Evolutionary conservation across 768 basidiomycete genomes (phyloP).

Genomic region (Multifurca ochricompacta): DNA sequence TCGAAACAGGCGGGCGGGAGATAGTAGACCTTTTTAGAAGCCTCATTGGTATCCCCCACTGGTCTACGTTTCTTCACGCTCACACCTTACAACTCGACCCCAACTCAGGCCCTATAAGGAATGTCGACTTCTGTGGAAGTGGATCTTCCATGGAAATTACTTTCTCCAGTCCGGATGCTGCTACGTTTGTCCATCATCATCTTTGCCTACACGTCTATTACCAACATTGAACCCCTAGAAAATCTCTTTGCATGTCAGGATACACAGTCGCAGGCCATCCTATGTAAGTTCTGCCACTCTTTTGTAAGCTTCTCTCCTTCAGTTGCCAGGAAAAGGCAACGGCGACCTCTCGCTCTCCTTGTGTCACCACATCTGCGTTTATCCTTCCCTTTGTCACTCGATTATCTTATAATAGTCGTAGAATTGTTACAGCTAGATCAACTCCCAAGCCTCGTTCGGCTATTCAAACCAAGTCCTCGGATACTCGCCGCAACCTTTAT

Average conservation of each 20-base stretch:
- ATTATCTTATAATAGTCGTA: constrained; percentile 6
- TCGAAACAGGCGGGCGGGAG: constrained; percentile 35
- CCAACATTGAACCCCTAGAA: constrained; percentile 32
- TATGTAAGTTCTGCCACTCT: constrained; percentile 38
- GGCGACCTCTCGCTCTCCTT: background rate
- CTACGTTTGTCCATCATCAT: constrained; percentile 35
- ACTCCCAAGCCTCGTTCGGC: constrained; percentile 20
- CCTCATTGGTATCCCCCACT: constrained; percentile 42
- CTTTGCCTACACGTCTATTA: constrained; percentile 5
- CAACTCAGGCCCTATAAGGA: constrained; percentile 10
- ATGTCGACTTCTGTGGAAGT: constrained; percentile 14
- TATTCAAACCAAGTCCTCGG: constrained; percentile 30
- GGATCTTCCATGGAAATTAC: constrained; percentile 42
- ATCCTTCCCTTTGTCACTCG: background rate
- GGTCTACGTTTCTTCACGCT: background rate
- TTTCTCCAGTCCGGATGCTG: constrained; percentile 45
- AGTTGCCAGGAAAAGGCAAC: background rate
- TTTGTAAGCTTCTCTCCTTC: background rate
- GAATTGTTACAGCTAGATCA: constrained; percentile 23
- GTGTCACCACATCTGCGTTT: background rate
- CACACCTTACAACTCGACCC: background rate
- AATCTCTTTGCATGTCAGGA: constrained; percentile 60
- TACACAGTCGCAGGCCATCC: constrained; percentile 47
- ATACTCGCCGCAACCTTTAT: constrained; percentile 69
- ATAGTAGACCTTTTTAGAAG: constrained; percentile 49